phyloP scores from a whole-genome alignment of 768 basidiomycete species.

The Termitomyces sp. region DNA sequence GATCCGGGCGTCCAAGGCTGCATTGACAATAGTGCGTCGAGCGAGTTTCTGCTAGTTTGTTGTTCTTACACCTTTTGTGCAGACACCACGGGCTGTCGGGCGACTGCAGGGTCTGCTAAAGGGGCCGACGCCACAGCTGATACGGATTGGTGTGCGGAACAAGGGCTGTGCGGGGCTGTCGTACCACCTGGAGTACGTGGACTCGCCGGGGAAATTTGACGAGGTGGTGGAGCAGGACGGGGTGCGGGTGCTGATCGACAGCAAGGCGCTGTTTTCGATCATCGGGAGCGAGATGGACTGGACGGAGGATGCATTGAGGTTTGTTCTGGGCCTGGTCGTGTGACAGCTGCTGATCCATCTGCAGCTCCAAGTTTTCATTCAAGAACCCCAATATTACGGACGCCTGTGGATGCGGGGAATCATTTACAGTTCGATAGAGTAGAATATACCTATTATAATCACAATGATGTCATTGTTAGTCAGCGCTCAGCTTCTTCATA shows the following conservation, averaged over 20 bases:
- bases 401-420: conserved; percentile 94
- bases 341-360: background rate
- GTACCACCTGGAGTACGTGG: conserved; percentile 95
- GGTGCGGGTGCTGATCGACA: conserved; percentile 91
- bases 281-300: conserved; percentile 99
- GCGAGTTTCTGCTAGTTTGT: background rate
- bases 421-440: conserved; percentile 62
- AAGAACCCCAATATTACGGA: conserved; percentile 94
- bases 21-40: conserved; percentile 66
- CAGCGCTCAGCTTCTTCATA: conserved; percentile 2
- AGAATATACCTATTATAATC: background rate
- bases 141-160: conserved; percentile 94
- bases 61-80: conserved; percentile 7
- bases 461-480: conserved; percentile 18
- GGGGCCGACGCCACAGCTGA: conserved; percentile 86
- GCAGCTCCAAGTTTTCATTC: conserved; percentile 77
- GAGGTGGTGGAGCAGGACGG: conserved; percentile 97
- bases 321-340: conserved; percentile 12
- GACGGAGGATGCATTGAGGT: conserved; percentile 90
- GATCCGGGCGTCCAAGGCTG: conserved; percentile 73
- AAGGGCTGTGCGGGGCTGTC: conserved; percentile 91
- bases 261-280: conserved; percentile 95
- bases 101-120: conserved; percentile 71
- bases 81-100: conserved; percentile 80
- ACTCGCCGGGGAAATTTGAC: conserved; percentile 86